Evolutionary conservation across 768 basidiomycete genomes (phyloP).

Genomic region (Termitomyces eurrhizus): DNA sequence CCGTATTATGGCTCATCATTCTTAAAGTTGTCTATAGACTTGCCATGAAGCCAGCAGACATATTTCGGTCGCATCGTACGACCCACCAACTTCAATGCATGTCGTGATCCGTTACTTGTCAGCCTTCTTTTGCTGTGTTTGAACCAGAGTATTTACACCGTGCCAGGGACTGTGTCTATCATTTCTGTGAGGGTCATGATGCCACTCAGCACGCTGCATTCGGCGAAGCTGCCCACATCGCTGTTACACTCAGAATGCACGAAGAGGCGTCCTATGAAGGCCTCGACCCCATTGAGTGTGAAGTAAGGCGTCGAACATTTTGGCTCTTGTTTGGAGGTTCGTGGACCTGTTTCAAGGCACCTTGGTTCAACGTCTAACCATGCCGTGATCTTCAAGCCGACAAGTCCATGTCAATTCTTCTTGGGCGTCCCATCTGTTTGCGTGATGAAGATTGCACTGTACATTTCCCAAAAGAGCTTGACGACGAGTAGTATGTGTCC

Average conservation of each 20-base stretch:
- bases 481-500: conserved; percentile 79
- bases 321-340: conserved; percentile 88
- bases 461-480: conserved; percentile 83
- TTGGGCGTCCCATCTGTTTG: conserved; percentile 81
- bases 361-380: conserved; percentile 2
- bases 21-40: conserved; percentile 34
- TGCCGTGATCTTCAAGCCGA: conserved; percentile 51
- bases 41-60: conserved; percentile 83
- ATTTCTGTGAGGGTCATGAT: conserved; percentile 86
- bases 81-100: conserved; percentile 80
- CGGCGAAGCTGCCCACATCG: conserved; percentile 82
- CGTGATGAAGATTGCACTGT: conserved; percentile 90
- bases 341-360: conserved; percentile 18
- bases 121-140: conserved; percentile 25
- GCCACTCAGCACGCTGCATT: conserved; percentile 86
- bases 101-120: conserved; percentile 89
- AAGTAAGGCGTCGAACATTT: conserved; percentile 81
- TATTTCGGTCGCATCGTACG: conserved; percentile 75
- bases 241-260: conserved; percentile 79
- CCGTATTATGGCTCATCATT: neutral
- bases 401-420: conserved; percentile 83
- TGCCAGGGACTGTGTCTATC: conserved; percentile 74
- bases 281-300: conserved; percentile 83
- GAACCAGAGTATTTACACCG: conserved; percentile 2
- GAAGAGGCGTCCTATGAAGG: conserved; percentile 82